Conservation (phyloP, 129 eudicot species). For the Flaveria robusta region DNA sequence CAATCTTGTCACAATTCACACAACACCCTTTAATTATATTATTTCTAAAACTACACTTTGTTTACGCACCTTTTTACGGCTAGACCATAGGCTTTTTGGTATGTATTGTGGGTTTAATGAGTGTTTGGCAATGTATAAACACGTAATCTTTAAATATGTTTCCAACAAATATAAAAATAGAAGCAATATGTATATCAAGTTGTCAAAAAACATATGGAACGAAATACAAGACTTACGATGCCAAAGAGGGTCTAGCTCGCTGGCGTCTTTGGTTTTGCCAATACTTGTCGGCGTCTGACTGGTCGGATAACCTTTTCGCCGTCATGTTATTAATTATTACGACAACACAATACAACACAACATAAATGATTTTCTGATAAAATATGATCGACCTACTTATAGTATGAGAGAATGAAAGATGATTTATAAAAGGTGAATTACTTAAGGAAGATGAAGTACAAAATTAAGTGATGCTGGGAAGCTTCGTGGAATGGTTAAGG, state of each 20-base stretch:
- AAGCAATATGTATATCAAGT: too few relatives aligned
- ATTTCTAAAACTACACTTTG: too few relatives aligned
- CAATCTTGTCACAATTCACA: too few relatives aligned
- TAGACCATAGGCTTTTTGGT: too few relatives aligned
- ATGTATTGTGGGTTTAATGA: too few relatives aligned
- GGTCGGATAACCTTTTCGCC: slow-evolving; percentile 51
- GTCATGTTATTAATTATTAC: slow-evolving; percentile 45
- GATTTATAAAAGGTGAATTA: background rate
- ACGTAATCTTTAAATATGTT: too few relatives aligned
- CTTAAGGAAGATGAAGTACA: background rate
- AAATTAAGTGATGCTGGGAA: slow-evolving; percentile 13
- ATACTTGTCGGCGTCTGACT: slow-evolving; percentile 31
- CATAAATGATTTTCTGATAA: too few relatives aligned
- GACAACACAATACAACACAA: background rate
- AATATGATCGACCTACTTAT: too few relatives aligned
- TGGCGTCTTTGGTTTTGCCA: slow-evolving; percentile 53
- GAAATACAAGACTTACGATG: slow-evolving; percentile 54
- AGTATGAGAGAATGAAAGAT: background rate
- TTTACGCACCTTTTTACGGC: too few relatives aligned
- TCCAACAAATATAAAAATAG: too few relatives aligned
- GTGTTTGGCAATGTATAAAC: too few relatives aligned
- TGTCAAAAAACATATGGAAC: background rate
- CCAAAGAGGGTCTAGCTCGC: slow-evolving; percentile 59
- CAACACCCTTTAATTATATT: too few relatives aligned
- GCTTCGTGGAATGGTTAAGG: slow-evolving; percentile 39